These are phyloP conservation scores for Zarea fungicola DNA, from an alignment of 2,329 filamentous ascomycete genomes.

Conservation along the genomic window DNA sequence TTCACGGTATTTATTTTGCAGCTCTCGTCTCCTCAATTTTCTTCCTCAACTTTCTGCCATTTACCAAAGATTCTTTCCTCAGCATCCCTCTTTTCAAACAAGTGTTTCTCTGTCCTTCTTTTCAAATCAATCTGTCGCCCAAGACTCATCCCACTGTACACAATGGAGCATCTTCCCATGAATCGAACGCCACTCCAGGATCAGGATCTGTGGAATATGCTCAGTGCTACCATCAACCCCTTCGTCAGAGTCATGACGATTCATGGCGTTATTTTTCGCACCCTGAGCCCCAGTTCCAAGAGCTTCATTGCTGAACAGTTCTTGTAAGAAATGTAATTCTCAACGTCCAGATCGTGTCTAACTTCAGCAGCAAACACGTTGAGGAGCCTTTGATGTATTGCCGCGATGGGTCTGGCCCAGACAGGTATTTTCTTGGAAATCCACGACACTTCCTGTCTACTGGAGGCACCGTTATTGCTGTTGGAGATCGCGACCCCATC, in stretches of 20 bases:
- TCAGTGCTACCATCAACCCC: constrained; percentile 15
- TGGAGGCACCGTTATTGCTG: constrained; percentile 18
- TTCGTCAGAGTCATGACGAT: constrained; percentile 18
- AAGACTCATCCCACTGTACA: background rate
- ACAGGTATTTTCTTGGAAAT: constrained; percentile 23
- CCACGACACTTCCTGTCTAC: constrained; percentile 21
- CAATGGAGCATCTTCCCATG: background rate
- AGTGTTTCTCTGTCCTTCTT: background rate
- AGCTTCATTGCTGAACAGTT: constrained; percentile 20
- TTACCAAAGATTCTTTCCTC: background rate
- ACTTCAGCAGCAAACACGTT: constrained; percentile 17
- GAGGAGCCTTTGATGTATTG: constrained; percentile 22
- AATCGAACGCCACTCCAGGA: constrained; percentile 3
- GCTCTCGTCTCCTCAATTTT: background rate
- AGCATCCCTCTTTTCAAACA: background rate
- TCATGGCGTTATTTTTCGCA: constrained; percentile 16
- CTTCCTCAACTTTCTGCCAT: background rate
- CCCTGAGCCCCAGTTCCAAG: constrained; percentile 18
- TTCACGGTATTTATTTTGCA: background rate
- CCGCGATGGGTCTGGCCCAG: constrained; percentile 21
- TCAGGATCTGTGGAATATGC: constrained; percentile 15
- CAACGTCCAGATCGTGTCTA: background rate
- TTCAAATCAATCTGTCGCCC: background rate
- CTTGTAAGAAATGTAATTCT: constrained; percentile 17
- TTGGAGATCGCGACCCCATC: constrained; percentile 18